phyloP scores from a whole-genome alignment of 345 rosid genomes.

The Eucalyptus leucophloia region DNA sequence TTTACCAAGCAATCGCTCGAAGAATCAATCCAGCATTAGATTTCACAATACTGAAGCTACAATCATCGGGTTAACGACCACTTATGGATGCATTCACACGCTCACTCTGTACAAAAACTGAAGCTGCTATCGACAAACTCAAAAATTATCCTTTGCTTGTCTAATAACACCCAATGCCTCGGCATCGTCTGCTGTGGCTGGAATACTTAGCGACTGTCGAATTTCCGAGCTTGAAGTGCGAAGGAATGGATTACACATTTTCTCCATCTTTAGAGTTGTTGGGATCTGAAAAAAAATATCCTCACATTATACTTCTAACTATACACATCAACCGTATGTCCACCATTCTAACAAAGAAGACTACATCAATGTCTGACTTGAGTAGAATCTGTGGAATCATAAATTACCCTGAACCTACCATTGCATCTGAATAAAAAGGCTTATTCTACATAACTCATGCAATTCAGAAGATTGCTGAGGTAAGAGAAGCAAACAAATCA shows the following conservation, averaged over 20 bases:
- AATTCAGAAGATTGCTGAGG: not conserved
- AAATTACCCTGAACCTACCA: not conserved
- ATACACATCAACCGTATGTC: not conserved
- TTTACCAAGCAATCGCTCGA: not conserved
- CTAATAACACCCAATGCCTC: slow-evolving; percentile 64
- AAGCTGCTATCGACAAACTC: not conserved
- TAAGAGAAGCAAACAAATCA: not conserved
- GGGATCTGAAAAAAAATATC: slow-evolving; percentile 44
- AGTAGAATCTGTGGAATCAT: not conserved
- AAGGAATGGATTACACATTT: slow-evolving; percentile 88
- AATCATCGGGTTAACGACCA: not conserved
- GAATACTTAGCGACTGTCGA: slow-evolving; percentile 44
- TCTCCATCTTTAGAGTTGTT: slow-evolving; percentile 64
- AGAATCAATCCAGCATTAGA: not conserved
- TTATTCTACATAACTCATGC: not conserved
- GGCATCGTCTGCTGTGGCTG: slow-evolving; percentile 48
- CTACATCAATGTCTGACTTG: not conserved
- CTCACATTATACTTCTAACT: not conserved
- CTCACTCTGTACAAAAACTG: slow-evolving; percentile 29
- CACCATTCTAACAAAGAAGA: not conserved
- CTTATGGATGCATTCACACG: not conserved
- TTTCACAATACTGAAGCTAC: slow-evolving; percentile 5
- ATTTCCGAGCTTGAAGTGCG: slow-evolving; percentile 63
- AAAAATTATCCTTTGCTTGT: slow-evolving; percentile 71
- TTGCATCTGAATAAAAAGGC: not conserved